Percentiles rank a stretch among this genome's conserved stretches.
Evolutionary conservation across 495 filamentous ascomycete species (phyloP).

Genomic region (Daldinia vernicosa): DNA sequence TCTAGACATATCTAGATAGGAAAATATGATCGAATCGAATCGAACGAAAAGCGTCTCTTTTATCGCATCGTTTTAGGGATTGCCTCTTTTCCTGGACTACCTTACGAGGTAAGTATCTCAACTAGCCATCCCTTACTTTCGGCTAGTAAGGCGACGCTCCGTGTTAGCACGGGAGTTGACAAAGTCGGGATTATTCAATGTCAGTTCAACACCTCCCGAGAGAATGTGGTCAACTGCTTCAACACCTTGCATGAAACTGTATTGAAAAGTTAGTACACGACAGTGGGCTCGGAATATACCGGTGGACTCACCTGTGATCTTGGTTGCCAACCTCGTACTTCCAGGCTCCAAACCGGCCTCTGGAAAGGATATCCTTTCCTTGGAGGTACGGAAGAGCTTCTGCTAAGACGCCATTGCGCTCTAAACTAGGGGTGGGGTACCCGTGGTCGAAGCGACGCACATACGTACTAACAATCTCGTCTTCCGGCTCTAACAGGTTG

Average conservation of each 20-base stretch:
- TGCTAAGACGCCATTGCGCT: neutral
- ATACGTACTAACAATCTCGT: neutral
- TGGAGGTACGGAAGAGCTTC: neutral
- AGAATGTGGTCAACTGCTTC: conserved; percentile 3
- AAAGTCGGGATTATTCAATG: conserved; percentile 3
- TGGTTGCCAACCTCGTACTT: neutral
- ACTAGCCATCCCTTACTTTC: neutral
- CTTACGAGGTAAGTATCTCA: neutral
- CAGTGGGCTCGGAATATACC: neutral
- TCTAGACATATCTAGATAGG: neutral
- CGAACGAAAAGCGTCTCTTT: neutral
- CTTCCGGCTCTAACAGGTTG: neutral
- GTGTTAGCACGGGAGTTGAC: conserved; percentile 1
- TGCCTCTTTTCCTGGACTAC: neutral
- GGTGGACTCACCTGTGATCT: neutral
- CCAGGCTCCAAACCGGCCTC: neutral
- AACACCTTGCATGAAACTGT: neutral
- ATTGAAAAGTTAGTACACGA: neutral
- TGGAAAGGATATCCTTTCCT: neutral
- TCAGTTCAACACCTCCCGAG: conserved; percentile 38
- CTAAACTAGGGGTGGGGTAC: neutral
- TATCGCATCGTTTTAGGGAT: neutral
- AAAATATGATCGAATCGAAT: neutral
- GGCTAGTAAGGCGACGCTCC: neutral
- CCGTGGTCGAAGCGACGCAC: neutral